Evolutionary conservation across 805 yeast genomes (phyloP).

Genomic region (Candida maesae): DNA sequence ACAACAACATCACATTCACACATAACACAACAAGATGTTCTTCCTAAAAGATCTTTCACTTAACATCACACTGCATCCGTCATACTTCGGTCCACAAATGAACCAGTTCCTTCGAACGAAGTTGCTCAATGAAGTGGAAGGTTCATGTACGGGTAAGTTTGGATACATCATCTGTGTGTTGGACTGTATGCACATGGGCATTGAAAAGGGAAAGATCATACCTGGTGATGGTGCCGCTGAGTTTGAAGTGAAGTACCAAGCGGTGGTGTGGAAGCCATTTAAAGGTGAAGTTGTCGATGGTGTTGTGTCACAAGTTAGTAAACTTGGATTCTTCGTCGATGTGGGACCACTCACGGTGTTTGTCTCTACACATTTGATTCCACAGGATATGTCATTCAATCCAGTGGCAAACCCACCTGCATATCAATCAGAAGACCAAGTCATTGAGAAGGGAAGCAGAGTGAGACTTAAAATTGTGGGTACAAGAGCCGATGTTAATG

Average conservation of each 20-base stretch:
- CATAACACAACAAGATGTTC: constrained; percentile 31
- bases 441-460: constrained; percentile 89
- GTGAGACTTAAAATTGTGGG: constrained; percentile 95
- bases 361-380: constrained; percentile 91
- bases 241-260: constrained; percentile 92
- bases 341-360: constrained; percentile 96
- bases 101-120: constrained; percentile 87
- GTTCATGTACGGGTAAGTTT: constrained; percentile 98
- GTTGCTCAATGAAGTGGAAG: constrained; percentile 92
- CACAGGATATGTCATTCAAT: constrained; percentile 88
- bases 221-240: constrained; percentile 95
- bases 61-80: constrained; percentile 91
- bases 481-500: constrained; percentile 95
- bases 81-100: constrained; percentile 97
- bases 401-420: constrained; percentile 99
- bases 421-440: constrained; percentile 90
- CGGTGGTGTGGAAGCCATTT: constrained; percentile 97
- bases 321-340: constrained; percentile 95
- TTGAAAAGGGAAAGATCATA: constrained; percentile 88
- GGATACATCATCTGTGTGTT: constrained; percentile 96
- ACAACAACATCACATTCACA: too few species aligned
- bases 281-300: constrained; percentile 99
- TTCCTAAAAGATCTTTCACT: constrained; percentile 81
- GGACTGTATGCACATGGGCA: constrained; percentile 91
- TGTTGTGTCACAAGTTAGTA: constrained; percentile 87